These are phyloP conservation scores for Syncephalastrum racemosum DNA, from an alignment of 371 early-diverging fungal genomes.

Conservation along the genomic window DNA sequence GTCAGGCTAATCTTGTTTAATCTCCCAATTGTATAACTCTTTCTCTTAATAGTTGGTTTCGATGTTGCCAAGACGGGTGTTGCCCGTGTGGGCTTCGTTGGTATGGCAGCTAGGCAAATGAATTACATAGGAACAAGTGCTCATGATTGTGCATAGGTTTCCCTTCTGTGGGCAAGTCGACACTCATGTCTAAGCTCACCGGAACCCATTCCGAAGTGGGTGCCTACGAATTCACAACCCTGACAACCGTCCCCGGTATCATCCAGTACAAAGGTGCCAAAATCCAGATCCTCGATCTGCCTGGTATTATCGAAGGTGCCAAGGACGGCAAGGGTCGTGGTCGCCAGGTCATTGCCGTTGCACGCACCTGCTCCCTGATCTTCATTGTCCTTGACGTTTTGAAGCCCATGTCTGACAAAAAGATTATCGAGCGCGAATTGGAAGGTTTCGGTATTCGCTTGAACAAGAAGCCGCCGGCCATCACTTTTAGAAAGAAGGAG, in stretches of 20 bases:
- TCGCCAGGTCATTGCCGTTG: constrained; percentile 90
- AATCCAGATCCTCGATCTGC: constrained; percentile 73
- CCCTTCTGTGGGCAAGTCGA: constrained; percentile 98
- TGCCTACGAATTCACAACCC: constrained; percentile 99
- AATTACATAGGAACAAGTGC: neutral
- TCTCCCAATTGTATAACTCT: neutral
- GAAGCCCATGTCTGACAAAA: constrained; percentile 93
- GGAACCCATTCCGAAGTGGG: constrained; percentile 97
- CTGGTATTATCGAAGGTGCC: constrained; percentile 99
- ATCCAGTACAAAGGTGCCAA: constrained; percentile 99
- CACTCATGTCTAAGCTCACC: constrained; percentile 97
- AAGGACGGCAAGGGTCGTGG: constrained; percentile 99
- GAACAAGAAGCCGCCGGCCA: constrained; percentile 96
- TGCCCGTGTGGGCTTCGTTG: constrained; percentile 93
- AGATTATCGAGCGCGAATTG: constrained; percentile 96
- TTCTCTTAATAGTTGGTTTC: constrained; percentile 71
- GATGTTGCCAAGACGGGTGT: constrained; percentile 98
- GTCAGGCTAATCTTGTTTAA: constrained; percentile 1
- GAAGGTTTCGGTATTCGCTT: constrained; percentile 99
- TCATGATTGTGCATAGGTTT: constrained; percentile 67
- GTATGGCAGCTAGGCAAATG: constrained; percentile 24
- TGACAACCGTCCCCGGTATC: constrained; percentile 97
- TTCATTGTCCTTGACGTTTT: constrained; percentile 96
- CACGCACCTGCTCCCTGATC: constrained; percentile 93
- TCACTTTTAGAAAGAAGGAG: constrained; percentile 92